Base-by-base conservation (phyloP, 2,329 filamentous ascomycete genomes). In the Metarhizium humberi region DNA sequence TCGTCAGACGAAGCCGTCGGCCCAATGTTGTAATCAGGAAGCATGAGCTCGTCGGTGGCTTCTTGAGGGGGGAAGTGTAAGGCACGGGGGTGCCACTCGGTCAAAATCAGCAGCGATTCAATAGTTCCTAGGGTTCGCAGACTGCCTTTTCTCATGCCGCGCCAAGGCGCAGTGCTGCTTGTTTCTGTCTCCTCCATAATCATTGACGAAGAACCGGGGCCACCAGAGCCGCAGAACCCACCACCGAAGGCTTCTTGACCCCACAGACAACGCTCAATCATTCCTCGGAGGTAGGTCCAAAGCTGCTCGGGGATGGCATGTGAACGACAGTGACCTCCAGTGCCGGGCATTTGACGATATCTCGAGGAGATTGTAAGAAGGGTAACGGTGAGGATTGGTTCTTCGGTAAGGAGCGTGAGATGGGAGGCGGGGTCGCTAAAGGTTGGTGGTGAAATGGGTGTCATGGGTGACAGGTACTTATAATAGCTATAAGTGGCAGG, bases 241-340 rank as follows among this genome's bases (percentile, higher is more conserved):
- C 90, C 90, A 34, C 91, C 92, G 65, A 96, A 96, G 53, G 95
- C 90, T 69, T 97, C 92, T 67, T 96, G 92, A 8, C 92, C 94
- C 88, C 91, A 97, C 42, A 97, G 85, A 61, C 95, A 88, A 38
- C 92, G 84, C 70, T 96, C 90, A 61, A 97, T 94, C 88, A 97
- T 96, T 56, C 90, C 88, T 52, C 92, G 86, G 34, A 97, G 80
- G 66, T 96, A 95, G 34, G 85, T 89, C 94, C 94, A 99, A 5
- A 97, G 80, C 69, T 95, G 91, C 64, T 96, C 90, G 62, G 97
- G 94, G 54, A 99, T 95, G 50, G 90, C 87, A 64, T 94, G 90
- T 0, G 91, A 90, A 52, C 94, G 85, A 50, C 90, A 95, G 58
- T 86, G 79, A 1, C 89, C 87, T 3, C 90, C 91, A 0, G 92